phyloP scores from a whole-genome alignment of 306 rosid genomes.

The Fagus crenata region DNA sequence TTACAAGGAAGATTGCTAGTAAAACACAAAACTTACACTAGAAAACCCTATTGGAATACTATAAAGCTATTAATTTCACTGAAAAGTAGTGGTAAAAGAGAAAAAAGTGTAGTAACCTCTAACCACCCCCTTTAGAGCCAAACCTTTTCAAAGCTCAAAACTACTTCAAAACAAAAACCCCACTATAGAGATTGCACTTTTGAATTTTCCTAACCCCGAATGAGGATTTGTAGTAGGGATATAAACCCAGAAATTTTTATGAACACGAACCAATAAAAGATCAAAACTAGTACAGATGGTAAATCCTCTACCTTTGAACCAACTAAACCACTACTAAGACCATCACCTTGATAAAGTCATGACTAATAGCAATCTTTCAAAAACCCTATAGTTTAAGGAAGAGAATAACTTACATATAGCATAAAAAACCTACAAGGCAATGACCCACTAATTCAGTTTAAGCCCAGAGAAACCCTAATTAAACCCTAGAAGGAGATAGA shows the following conservation, averaged over 20 bases:
- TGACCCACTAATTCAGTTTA: slow-evolving; percentile 16
- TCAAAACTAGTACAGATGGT: neutral
- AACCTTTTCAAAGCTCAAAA: slow-evolving; percentile 20
- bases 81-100: slow-evolving; percentile 28
- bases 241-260: neutral
- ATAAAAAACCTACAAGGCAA: neutral
- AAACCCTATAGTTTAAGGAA: neutral
- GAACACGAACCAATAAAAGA: neutral
- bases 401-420: neutral
- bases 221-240: neutral
- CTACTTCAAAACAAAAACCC: neutral
- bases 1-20: slow-evolving; percentile 19
- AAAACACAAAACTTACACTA: slow-evolving; percentile 15
- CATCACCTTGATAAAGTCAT: neutral
- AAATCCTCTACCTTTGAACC: neutral
- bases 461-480: slow-evolving; percentile 24
- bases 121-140: slow-evolving; percentile 31
- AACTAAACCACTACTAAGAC: neutral
- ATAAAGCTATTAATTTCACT: slow-evolving; percentile 41
- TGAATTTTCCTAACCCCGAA: neutral
- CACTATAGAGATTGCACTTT: neutral
- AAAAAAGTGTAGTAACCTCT: slow-evolving; percentile 33
- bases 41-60: neutral
- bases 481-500: slow-evolving; percentile 13
- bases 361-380: neutral